Percentiles rank a stretch among this genome's conserved stretches.
phyloP scores from a whole-genome alignment of 2,329 filamentous ascomycete species.

The Colletotrichum orbiculare region DNA sequence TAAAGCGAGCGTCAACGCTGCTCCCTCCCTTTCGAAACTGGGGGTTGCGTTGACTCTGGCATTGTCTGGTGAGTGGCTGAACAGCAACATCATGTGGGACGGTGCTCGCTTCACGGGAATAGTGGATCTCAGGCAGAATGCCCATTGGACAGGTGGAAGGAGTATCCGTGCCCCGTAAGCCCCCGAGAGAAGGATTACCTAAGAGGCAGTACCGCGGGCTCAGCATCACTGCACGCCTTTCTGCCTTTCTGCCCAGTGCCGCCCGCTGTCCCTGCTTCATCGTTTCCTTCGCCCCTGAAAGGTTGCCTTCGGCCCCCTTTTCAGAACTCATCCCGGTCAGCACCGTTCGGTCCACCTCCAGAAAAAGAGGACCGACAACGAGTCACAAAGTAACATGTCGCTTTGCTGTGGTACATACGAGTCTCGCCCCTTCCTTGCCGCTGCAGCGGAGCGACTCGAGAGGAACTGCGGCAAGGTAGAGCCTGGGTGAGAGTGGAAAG shows the following conservation, averaged over 20 bases:
- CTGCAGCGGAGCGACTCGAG: too few relatives aligned
- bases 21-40: conserved; percentile 35
- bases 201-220: background rate
- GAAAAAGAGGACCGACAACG: too few relatives aligned
- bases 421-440: too few relatives aligned
- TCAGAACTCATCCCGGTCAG: conserved; percentile 16
- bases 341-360: too few relatives aligned
- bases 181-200: too few relatives aligned
- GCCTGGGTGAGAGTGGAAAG: too few relatives aligned
- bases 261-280: conserved; percentile 1
- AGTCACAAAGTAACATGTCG: too few relatives aligned
- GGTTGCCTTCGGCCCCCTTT: conserved; percentile 21
- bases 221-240: too few relatives aligned
- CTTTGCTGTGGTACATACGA: too few relatives aligned
- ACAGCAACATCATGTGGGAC: background rate
- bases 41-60: conserved; percentile 11
- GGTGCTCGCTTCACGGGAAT: conserved; percentile 21
- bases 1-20: background rate
- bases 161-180: too few relatives aligned
- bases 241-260: background rate
- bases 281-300: conserved; percentile 14
- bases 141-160: too few relatives aligned
- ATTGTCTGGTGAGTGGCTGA: conserved; percentile 9
- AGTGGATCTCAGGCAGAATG: conserved; percentile 1
- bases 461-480: too few relatives aligned